These are phyloP conservation scores for Coniella vitis DNA, from an alignment of 2,329 filamentous ascomycete species.

Conservation along the genomic window DNA sequence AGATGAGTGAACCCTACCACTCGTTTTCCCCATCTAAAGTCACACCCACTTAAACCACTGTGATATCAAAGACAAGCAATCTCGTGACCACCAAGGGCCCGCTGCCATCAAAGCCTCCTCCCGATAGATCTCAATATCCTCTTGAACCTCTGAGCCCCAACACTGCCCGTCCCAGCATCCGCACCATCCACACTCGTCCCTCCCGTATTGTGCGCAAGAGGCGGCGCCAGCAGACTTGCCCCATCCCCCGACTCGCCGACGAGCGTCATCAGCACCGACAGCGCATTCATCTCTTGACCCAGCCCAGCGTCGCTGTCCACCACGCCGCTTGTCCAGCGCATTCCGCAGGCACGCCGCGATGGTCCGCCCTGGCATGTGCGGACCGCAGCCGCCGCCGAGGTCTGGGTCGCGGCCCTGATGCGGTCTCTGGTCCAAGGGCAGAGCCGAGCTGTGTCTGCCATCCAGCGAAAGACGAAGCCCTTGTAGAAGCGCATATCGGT, in stretches of 20 bases:
- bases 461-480: slow-evolving; percentile 61
- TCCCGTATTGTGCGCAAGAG: background rate
- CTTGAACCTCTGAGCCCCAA: background rate
- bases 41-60: no score
- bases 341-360: slow-evolving; percentile 16
- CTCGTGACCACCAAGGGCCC: no score
- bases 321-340: slow-evolving; percentile 28
- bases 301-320: slow-evolving; percentile 47
- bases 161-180: background rate
- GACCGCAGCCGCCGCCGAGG: slow-evolving; percentile 53
- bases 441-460: slow-evolving; percentile 53
- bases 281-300: slow-evolving; percentile 51
- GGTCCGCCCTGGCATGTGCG: slow-evolving; percentile 54
- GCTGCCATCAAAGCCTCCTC: no score
- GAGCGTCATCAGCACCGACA: slow-evolving; percentile 45
- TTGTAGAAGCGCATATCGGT: slow-evolving; percentile 69
- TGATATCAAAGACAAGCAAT: no score
- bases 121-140: background rate
- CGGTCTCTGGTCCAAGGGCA: slow-evolving; percentile 49
- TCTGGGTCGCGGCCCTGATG: slow-evolving; percentile 52
- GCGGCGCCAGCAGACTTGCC: background rate
- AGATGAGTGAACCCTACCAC: no score
- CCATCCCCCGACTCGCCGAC: slow-evolving; percentile 36
- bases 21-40: no score
- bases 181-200: slow-evolving; percentile 1